Percentiles rank a stretch among this genome's conserved stretches.
These are phyloP conservation scores for Hippophae rhamnoides DNA, from an alignment of 306 rosid species.

Conservation along the genomic window DNA sequence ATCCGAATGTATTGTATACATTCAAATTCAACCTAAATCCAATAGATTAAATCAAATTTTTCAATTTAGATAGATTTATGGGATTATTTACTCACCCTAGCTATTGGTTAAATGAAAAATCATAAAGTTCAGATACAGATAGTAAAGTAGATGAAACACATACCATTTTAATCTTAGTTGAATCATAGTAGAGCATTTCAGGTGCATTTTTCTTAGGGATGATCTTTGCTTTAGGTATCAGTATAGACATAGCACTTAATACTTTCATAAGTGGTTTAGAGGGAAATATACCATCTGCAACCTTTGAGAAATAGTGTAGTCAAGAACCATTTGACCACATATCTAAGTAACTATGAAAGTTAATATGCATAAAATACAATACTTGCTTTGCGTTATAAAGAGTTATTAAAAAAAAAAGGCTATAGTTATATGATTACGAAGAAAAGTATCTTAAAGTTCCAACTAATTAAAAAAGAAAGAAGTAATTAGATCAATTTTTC, in stretches of 20 bases:
- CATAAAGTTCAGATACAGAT: not conserved
- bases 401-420: too few relatives aligned
- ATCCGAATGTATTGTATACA: too few relatives aligned
- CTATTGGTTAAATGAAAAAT: too few relatives aligned
- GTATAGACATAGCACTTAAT: conserved; percentile 41
- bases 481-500: not conserved
- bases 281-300: conserved; percentile 59
- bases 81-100: too few relatives aligned
- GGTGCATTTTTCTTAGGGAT: conserved; percentile 46
- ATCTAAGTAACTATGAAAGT: too few relatives aligned
- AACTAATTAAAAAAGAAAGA: not conserved
- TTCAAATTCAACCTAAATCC: too few relatives aligned
- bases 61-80: too few relatives aligned
- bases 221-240: conserved; percentile 61
- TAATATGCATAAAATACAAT: too few relatives aligned
- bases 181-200: conserved; percentile 50
- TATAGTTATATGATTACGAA: too few relatives aligned
- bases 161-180: conserved; percentile 56
- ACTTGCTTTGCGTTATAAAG: too few relatives aligned
- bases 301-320: conserved; percentile 30
- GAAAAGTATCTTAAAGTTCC: too few relatives aligned
- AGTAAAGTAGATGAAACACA: conserved; percentile 15
- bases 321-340: not conserved
- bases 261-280: conserved; percentile 44
- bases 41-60: too few relatives aligned